A percentile compares a stretch with the other conserved stretches of the same genome.
phyloP scores from a whole-genome alignment of 805 yeast species.

The Zygoascus flipseniorum region DNA sequence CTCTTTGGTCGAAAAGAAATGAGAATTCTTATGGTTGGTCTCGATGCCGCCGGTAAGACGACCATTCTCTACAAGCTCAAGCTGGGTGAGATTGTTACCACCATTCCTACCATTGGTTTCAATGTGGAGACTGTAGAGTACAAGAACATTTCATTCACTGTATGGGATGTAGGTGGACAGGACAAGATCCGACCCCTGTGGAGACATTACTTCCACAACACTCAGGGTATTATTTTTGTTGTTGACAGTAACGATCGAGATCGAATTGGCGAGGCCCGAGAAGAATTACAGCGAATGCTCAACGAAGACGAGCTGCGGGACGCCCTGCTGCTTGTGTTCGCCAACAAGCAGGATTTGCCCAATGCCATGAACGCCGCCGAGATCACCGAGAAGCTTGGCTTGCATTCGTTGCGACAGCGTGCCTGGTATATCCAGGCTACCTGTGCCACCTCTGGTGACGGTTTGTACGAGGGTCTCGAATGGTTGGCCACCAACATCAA shows the following conservation, averaged over 20 bases:
- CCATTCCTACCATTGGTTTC: slow-evolving; percentile 95
- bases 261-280: slow-evolving; percentile 96
- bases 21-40: slow-evolving; percentile 97
- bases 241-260: slow-evolving; percentile 98
- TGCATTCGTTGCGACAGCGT: slow-evolving; percentile 95
- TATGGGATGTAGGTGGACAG: slow-evolving; percentile 97
- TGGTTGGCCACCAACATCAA: slow-evolving; percentile 91
- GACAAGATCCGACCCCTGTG: slow-evolving; percentile 85
- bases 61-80: slow-evolving; percentile 91
- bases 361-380: slow-evolving; percentile 99
- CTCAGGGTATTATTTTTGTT: slow-evolving; percentile 96
- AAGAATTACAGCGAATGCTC: slow-evolving; percentile 95
- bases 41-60: slow-evolving; percentile 98
- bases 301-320: slow-evolving; percentile 98
- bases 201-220: slow-evolving; percentile 98
- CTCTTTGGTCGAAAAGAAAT: slow-evolving; percentile 96
- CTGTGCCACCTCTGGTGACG: slow-evolving; percentile 99
- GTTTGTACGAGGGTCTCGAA: slow-evolving; percentile 95
- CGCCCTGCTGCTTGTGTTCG: slow-evolving; percentile 89
- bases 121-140: slow-evolving; percentile 96
- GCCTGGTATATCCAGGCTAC: slow-evolving; percentile 99
- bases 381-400: slow-evolving; percentile 92
- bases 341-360: slow-evolving; percentile 98
- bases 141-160: slow-evolving; percentile 85
- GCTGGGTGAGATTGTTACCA: slow-evolving; percentile 92